These are phyloP conservation scores for Kwoniella europaea DNA, from an alignment of 768 basidiomycete genomes.

Conservation along the genomic window DNA sequence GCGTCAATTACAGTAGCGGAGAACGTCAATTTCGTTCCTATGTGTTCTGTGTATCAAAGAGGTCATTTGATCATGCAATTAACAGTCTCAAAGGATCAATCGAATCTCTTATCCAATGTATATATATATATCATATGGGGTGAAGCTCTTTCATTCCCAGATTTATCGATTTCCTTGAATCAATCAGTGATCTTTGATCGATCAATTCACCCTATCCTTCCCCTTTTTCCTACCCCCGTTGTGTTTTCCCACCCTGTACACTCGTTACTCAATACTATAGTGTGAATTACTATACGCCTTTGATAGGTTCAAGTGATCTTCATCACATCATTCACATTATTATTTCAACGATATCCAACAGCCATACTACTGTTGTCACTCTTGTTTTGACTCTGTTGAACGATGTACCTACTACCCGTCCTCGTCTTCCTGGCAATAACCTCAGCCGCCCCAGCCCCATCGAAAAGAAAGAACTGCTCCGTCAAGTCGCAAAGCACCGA, in stretches of 20 bases:
- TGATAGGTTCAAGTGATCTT: too few species aligned
- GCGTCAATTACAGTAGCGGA: neutral
- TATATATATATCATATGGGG: neutral
- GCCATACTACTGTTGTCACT: too few species aligned
- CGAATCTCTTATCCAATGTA: neutral
- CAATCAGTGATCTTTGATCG: neutral
- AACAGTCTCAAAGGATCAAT: neutral
- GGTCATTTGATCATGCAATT: neutral
- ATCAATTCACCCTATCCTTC: neutral
- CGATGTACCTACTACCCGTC: conserved; percentile 7
- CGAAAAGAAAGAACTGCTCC: neutral
- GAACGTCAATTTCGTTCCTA: neutral
- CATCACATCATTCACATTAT: too few species aligned
- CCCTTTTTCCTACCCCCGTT: too few species aligned
- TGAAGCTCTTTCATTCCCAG: neutral
- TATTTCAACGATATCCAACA: too few species aligned
- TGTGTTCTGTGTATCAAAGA: neutral
- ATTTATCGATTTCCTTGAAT: neutral
- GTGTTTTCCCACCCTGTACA: too few species aligned
- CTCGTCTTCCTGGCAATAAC: conserved; percentile 18
- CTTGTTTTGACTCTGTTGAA: too few species aligned
- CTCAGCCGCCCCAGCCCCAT: conserved; percentile 14
- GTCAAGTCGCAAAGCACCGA: neutral
- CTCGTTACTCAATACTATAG: too few species aligned
- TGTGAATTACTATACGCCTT: too few species aligned